A percentile compares a stretch with the other conserved stretches of the same genome.
phyloP scores from a whole-genome alignment of 805 yeast genomes.

The Ogataea trehaloabstinens region DNA sequence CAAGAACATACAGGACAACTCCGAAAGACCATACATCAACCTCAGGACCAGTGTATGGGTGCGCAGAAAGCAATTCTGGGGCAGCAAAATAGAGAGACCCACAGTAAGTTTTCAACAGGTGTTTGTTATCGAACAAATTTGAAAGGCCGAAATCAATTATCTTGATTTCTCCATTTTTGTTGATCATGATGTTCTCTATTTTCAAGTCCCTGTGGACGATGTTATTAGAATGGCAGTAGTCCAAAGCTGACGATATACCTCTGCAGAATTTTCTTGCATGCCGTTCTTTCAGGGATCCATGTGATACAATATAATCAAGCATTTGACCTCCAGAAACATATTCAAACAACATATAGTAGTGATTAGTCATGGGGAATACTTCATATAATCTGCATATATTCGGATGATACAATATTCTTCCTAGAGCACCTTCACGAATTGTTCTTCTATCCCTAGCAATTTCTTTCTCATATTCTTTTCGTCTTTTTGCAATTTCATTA shows the following conservation, averaged over 20 bases:
- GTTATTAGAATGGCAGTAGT: conserved; percentile 89
- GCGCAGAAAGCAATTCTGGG: conserved; percentile 90
- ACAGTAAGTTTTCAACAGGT: conserved; percentile 86
- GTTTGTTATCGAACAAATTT: conserved; percentile 71
- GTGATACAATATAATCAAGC: conserved; percentile 95
- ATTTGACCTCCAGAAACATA: conserved; percentile 97
- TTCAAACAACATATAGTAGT: conserved; percentile 94
- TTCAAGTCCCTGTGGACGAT: conserved; percentile 96
- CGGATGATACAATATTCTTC: conserved; percentile 86
- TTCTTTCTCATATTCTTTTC: conserved; percentile 76
- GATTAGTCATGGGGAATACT: conserved; percentile 94
- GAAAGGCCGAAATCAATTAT: conserved; percentile 96
- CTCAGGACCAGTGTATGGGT: conserved; percentile 93
- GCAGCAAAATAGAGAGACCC: conserved; percentile 98
- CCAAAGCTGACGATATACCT: conserved; percentile 90
- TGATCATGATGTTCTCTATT: conserved; percentile 93
- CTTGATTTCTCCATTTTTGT: conserved; percentile 89
- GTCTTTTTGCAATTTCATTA: conserved; percentile 56
- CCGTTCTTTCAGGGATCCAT: conserved; percentile 89
- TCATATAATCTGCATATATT: conserved; percentile 89
- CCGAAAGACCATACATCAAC: conserved; percentile 99
- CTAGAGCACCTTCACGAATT: conserved; percentile 91
- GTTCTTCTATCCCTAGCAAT: conserved; percentile 89
- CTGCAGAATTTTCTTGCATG: conserved; percentile 94
- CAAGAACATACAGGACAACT: conserved; percentile 89